These are phyloP conservation scores for Pouteria glomerata DNA, from an alignment of 148 eudicot genomes.

Conservation along the genomic window DNA sequence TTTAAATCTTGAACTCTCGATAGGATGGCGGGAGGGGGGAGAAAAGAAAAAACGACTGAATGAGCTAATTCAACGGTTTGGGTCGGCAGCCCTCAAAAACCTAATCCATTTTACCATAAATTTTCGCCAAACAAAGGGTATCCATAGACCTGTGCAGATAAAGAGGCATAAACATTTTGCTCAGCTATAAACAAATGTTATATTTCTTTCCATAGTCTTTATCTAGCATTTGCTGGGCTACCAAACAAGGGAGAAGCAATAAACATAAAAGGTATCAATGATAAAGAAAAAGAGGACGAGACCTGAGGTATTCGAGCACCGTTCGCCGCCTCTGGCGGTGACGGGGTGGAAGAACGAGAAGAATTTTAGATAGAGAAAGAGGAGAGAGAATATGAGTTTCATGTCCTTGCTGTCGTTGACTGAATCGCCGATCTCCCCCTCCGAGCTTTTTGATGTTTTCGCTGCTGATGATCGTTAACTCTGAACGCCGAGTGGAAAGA, in stretches of 20 bases:
- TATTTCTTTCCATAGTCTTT: not conserved
- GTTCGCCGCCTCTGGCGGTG: slow-evolving; percentile 49
- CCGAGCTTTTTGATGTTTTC: too few species aligned
- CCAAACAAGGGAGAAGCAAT: not conserved
- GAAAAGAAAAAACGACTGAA: not conserved
- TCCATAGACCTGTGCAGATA: not conserved
- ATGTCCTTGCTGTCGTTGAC: not conserved
- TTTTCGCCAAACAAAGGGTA: not conserved
- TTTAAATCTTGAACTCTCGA: too few species aligned
- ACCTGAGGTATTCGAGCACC: slow-evolving; percentile 30
- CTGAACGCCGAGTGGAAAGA: too few species aligned
- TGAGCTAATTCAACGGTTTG: not conserved
- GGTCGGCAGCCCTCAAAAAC: not conserved
- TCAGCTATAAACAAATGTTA: not conserved
- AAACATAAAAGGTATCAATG: too few species aligned
- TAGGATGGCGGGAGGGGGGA: too few species aligned
- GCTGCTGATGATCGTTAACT: too few species aligned
- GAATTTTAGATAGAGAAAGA: slow-evolving; percentile 29
- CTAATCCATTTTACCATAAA: not conserved
- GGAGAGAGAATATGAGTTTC: slow-evolving; percentile 22
- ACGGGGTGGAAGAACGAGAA: slow-evolving; percentile 22
- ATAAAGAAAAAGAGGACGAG: not conserved
- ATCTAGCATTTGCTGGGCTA: not conserved
- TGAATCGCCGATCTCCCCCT: too few species aligned
- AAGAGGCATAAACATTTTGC: not conserved